Base-by-base conservation (phyloP, 2,329 filamentous ascomycete genomes). In the Rasamsonia emersonii region DNA sequence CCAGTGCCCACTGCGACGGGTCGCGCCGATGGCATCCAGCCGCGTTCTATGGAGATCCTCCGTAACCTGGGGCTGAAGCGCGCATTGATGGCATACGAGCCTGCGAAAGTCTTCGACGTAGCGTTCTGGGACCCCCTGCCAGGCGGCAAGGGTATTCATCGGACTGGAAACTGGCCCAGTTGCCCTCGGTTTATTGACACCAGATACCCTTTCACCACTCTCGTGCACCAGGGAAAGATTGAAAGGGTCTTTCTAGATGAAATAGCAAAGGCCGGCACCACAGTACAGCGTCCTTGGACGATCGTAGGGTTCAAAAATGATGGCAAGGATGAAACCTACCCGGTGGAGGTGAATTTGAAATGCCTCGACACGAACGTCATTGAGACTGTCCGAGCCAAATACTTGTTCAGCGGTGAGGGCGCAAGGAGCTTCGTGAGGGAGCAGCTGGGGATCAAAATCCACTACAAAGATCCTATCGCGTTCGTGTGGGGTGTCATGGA, bases 21-120 rank as follows among this genome's bases (percentile, higher is more conserved):
- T 32, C 82, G 86, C 42, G 88, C 86, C 35, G 86, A 94, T 60
- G 86, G 86, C 40, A 93, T 95, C 36, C 86, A 94, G 62, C 86
- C 86, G 21, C 79, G 88, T 23, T 93, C 86, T 0, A 69, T 93
- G 15, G 86, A 94, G 47, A 73, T 94, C 10, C 68, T 94, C 28
- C 77, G 82, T 32, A 94, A 93, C 53, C 85, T 94, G 79, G 86
- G 84, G 1, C 66, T 94, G 36, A 93, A 94, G 64, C 75, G 83
- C 26, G 76, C 77, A 35, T 83, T 94, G 51, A 93, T 94, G 86
- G 81, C 78, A 13, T 71, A 89, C 51, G 76, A 86, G 42, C 88
- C 88, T 5, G 86, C 86, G 2, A 85, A 84, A 49, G 85, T 95
- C 16, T 94, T 73, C 51, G 74, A 79, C 47, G 75, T 79, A 18